A percentile compares a stretch with the other conserved stretches of the same genome.
These are phyloP conservation scores for Lizonia empirigonia DNA, from an alignment of 2,329 filamentous ascomycete species.

Conservation along the genomic window DNA sequence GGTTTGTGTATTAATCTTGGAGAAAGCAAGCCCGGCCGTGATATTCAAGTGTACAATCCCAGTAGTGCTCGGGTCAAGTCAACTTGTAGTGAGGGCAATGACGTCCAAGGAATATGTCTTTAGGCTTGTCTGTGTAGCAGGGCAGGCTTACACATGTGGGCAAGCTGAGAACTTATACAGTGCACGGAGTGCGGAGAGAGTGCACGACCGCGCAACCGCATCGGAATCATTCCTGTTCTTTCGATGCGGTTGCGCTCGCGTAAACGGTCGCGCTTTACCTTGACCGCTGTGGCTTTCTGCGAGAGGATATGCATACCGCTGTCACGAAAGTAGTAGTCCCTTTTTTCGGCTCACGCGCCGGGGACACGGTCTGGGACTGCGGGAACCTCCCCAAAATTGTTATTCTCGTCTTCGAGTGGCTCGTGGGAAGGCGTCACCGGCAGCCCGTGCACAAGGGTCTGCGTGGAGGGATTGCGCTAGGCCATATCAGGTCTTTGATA, in stretches of 20 bases:
- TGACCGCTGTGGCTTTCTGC: constrained; percentile 19
- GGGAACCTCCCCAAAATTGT: constrained; percentile 35
- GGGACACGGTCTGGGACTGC: constrained; percentile 31
- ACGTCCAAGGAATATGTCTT: constrained; percentile 13
- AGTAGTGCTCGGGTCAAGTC: neutral
- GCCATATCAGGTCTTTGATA: constrained; percentile 41
- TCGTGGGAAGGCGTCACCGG: constrained; percentile 18
- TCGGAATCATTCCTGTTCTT: constrained; percentile 28
- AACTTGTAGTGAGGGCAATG: neutral
- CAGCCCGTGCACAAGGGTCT: constrained; percentile 23
- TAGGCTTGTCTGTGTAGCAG: constrained; percentile 31
- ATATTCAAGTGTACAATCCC: neutral
- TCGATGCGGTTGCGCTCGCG: constrained; percentile 24
- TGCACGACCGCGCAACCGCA: constrained; percentile 23
- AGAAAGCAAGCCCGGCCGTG: neutral
- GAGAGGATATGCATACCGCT: constrained; percentile 34
- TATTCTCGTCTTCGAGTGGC: constrained; percentile 44
- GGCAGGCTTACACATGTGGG: constrained; percentile 37
- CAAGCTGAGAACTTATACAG: constrained; percentile 44
- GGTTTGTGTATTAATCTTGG: neutral
- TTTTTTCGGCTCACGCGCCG: constrained; percentile 34
- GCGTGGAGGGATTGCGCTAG: constrained; percentile 35
- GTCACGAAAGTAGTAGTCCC: constrained; percentile 19
- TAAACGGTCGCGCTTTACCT: constrained; percentile 32
- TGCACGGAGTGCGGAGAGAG: constrained; percentile 16